Evolutionary conservation across 1,284 basidiomycete genomes (phyloP).

Genomic region (Cryptococcus depauperatus): DNA sequence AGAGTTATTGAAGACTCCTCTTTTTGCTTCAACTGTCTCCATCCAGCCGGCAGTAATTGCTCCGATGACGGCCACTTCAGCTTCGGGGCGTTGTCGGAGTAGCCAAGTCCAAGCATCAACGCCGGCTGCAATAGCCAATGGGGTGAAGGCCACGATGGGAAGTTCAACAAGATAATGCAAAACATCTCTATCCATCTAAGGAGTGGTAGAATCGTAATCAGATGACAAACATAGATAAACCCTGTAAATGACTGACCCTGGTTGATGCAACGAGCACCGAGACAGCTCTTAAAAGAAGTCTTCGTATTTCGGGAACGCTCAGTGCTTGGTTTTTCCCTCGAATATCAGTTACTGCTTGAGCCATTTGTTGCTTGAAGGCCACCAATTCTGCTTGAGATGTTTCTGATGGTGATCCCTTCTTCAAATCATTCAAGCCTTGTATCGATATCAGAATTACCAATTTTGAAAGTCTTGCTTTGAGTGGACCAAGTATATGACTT

Average conservation of each 20-base stretch:
- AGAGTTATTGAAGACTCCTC: constrained; percentile 71
- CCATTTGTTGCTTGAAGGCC: constrained; percentile 63
- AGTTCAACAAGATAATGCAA: constrained; percentile 80
- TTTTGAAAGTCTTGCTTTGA: constrained; percentile 21
- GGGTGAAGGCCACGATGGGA: constrained; percentile 84
- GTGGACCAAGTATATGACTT: too few relatives aligned
- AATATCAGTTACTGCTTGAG: constrained; percentile 59
- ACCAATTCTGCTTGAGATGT: constrained; percentile 56
- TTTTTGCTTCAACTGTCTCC: constrained; percentile 63
- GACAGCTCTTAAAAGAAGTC: constrained; percentile 79
- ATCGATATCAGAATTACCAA: neutral
- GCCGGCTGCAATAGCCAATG: constrained; percentile 73
- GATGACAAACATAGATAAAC: neutral
- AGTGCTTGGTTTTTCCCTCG: constrained; percentile 61
- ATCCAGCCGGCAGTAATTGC: constrained; percentile 86
- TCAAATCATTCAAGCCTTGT: constrained; percentile 51
- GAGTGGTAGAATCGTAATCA: neutral
- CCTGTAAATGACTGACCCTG: constrained; percentile 48
- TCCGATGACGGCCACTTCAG: constrained; percentile 67
- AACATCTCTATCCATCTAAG: constrained; percentile 73
- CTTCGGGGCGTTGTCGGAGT: constrained; percentile 73
- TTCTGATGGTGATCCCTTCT: constrained; percentile 55
- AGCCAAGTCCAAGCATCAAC: constrained; percentile 97
- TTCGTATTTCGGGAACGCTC: constrained; percentile 70
- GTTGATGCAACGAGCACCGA: constrained; percentile 65